Base-by-base conservation (phyloP, 352 stramenopile species). In the Phytopythium ostracodes region DNA sequence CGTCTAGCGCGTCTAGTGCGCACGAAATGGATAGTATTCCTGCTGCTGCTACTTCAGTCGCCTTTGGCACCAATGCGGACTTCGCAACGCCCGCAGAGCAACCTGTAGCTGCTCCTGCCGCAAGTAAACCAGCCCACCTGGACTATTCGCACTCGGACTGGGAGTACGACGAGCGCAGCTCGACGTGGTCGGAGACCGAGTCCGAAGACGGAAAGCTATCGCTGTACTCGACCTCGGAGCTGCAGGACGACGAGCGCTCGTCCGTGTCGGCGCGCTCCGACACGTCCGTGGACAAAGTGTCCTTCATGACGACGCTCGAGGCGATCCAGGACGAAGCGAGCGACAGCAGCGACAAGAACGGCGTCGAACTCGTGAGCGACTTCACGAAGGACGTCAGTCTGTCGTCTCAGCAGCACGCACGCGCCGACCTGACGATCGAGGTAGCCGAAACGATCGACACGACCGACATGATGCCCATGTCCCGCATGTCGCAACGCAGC, bases 401-500 rank as follows among this genome's bases (percentile, higher is more conserved):
- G 2, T 20, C 63, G n/a, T 59, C 59, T 40, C 3, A 47, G 31
- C 22, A 52, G 49, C 33, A 7, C 42, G 46, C 18, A n/a, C n/a
- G n/a, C 22, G 29, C 56, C 56, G 47, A 38, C 7, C 35, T 29
- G 50, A 49, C 55, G 56, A 62, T 64, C 20, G 75, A 84, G 29
- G 68, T 81, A 35, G 62, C 70, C 18, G 72, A 79, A 35, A 69
- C 72, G 10, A 82, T 85, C 42, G 73, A 85, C 58, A 85, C 76
- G 38, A 78, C 47, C 0, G 71, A 85, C 57, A 85, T 82, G 76
- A 29, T 77, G 27, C 73, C 71, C 9, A 59, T 72, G 0, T 67
- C 57, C 0, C 57, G 27, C n/a, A 64, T 20, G 47, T 61, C 36
- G 60, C 53, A 38, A 62, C 61, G 27, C 43, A 54, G 46, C 40